Conservation (phyloP, 139 green algal species). For the Haematococcus lacustris region DNA sequence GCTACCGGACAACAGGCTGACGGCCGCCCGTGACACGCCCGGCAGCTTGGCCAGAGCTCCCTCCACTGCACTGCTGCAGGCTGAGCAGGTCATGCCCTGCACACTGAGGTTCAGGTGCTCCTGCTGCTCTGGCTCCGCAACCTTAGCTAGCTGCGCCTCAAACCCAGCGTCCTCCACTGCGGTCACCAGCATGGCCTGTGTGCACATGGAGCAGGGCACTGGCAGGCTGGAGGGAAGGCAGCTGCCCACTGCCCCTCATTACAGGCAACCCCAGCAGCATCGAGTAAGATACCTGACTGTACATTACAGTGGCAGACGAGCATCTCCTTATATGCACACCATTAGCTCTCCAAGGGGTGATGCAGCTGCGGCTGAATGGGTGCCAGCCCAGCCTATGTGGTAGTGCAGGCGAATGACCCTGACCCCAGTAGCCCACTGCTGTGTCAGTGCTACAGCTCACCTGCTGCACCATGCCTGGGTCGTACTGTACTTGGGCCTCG, state of each 20-base stretch:
- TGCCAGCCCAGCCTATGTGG: too few relatives aligned
- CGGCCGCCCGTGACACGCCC: slow-evolving; percentile 48
- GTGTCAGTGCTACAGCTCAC: not conserved
- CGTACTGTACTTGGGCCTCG: slow-evolving; percentile 13
- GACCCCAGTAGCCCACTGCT: not conserved
- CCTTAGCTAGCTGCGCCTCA: slow-evolving; percentile 31
- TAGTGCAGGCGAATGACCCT: too few relatives aligned
- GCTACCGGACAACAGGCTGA: slow-evolving; percentile 39
- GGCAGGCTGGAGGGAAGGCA: not conserved
- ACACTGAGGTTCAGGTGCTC: slow-evolving; percentile 21
- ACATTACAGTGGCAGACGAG: too few relatives aligned
- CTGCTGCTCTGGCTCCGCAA: not conserved
- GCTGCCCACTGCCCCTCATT: not conserved
- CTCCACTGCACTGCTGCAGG: slow-evolving; percentile 57
- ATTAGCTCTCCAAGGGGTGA: too few relatives aligned
- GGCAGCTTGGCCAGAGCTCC: slow-evolving; percentile 33
- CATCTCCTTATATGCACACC: too few relatives aligned
- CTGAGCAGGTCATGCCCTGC: slow-evolving; percentile 69
- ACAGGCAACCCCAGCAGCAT: not conserved
- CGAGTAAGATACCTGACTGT: not conserved
- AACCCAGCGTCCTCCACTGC: slow-evolving; percentile 77
- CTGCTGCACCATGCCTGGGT: not conserved
- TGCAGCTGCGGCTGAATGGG: too few relatives aligned
- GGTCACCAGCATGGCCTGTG: slow-evolving; percentile 29
- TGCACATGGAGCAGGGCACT: not conserved